A percentile compares a stretch with the other conserved stretches of the same genome.
Conservation (phyloP, 768 basidiomycete species). For the Exsudoporus frostii region DNA sequence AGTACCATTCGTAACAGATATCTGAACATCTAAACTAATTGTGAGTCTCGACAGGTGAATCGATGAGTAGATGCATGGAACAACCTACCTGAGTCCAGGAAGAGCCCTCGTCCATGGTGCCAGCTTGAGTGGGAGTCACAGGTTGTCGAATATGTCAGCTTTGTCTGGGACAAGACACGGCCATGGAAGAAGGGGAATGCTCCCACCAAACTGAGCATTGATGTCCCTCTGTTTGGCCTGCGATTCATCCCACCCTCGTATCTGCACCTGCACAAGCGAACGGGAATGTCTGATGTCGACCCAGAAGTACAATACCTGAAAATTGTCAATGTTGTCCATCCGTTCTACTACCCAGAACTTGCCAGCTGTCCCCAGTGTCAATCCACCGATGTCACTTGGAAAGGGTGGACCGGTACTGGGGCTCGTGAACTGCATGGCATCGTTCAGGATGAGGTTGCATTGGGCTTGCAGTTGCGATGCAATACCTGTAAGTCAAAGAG, state of each 20-base stretch:
- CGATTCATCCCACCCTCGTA: too few relatives aligned
- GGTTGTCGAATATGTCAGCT: background rate
- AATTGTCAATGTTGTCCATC: constrained; percentile 7
- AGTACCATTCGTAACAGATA: too few relatives aligned
- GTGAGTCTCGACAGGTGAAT: background rate
- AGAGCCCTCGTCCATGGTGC: background rate
- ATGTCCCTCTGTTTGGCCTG: background rate
- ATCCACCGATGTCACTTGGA: background rate
- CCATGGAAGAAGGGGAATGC: constrained; percentile 2
- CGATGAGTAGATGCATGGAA: too few relatives aligned
- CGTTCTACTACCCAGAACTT: constrained; percentile 8
- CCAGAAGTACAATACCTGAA: constrained; percentile 1
- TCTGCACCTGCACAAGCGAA: background rate
- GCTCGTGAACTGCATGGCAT: background rate
- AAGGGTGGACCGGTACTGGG: constrained; percentile 2
- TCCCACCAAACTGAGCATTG: background rate
- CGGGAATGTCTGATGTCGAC: background rate
- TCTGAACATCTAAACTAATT: too few relatives aligned
- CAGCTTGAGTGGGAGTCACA: background rate
- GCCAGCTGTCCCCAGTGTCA: background rate
- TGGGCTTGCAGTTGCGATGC: background rate
- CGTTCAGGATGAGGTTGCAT: background rate
- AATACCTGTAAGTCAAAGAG: background rate
- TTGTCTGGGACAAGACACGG: background rate
- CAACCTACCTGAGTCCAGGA: too few relatives aligned